These are phyloP conservation scores for Porphyrellus cyaneotinctus DNA, from an alignment of 768 basidiomycete species.

Conservation along the genomic window DNA sequence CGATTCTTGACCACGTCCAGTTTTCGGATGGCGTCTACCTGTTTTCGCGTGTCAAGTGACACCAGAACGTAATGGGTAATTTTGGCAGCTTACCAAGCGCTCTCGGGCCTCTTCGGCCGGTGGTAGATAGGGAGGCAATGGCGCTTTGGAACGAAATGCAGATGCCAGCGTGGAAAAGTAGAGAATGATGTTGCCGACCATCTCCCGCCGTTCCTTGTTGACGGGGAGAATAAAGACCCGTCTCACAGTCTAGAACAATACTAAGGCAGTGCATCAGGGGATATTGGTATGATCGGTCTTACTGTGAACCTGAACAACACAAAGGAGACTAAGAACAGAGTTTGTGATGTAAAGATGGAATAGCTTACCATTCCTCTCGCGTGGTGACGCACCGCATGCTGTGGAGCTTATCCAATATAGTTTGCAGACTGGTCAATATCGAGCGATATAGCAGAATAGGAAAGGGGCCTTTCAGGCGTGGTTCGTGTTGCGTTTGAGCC, in stretches of 20 bases:
- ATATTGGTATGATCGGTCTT: conserved; percentile 23
- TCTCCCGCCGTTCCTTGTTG: conserved; percentile 82
- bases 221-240: conserved; percentile 89
- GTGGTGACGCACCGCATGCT: conserved; percentile 98
- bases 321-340: conserved; percentile 8
- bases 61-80: not conserved
- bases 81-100: conserved; percentile 55
- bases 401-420: conserved; percentile 84
- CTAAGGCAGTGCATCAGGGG: not conserved
- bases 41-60: not conserved
- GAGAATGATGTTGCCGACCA: conserved; percentile 93
- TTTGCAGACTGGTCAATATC: conserved; percentile 77
- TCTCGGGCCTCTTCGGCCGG: conserved; percentile 85
- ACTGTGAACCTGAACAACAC: conserved; percentile 61
- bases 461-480: conserved; percentile 93
- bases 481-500: conserved; percentile 87
- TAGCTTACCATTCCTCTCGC: conserved; percentile 81
- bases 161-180: conserved; percentile 79
- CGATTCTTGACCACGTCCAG: conserved; percentile 88
- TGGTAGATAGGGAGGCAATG: conserved; percentile 94
- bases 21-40: conserved; percentile 80
- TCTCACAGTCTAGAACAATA: conserved; percentile 57
- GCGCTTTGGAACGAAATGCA: conserved; percentile 80
- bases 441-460: conserved; percentile 82
- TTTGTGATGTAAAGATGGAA: not conserved